A percentile compares a stretch with the other conserved stretches of the same genome.
phyloP scores from a whole-genome alignment of 1,284 basidiomycete species.

The Lignosus rhinocerotis region DNA sequence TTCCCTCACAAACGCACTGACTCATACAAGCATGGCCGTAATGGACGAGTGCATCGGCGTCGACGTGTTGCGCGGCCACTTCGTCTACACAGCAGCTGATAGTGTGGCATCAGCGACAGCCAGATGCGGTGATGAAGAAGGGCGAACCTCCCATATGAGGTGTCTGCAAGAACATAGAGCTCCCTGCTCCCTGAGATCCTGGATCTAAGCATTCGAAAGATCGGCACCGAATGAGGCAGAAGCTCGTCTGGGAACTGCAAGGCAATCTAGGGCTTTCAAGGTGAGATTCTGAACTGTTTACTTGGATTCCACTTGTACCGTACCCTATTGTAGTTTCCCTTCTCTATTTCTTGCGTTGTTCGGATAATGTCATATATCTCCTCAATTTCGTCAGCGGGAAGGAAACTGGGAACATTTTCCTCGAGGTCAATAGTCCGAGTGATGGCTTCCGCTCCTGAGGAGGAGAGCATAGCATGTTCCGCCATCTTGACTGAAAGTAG shows the following conservation, averaged over 20 bases:
- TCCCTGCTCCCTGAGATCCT: conserved; percentile 54
- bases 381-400: conserved; percentile 42
- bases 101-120: conserved; percentile 7
- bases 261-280: conserved; percentile 58
- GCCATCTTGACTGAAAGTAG: conserved; percentile 26
- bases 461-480: conserved; percentile 46
- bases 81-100: conserved; percentile 95
- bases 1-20: conserved; percentile 50
- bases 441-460: conserved; percentile 64
- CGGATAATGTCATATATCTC: conserved; percentile 65
- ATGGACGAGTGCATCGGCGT: conserved; percentile 91
- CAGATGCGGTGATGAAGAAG: background rate
- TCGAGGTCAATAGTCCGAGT: conserved; percentile 49
- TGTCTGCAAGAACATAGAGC: conserved; percentile 92
- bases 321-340: conserved; percentile 61
- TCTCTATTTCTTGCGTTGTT: conserved; percentile 52
- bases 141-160: conserved; percentile 90
- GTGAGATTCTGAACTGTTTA: background rate
- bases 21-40: conserved; percentile 98
- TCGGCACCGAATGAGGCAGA: conserved; percentile 82
- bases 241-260: conserved; percentile 97
- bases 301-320: too few species aligned
- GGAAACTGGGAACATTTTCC: conserved; percentile 37
- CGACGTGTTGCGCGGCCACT: conserved; percentile 91
- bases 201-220: conserved; percentile 74